A percentile compares a stretch with the other conserved stretches of the same genome.
Conservation (phyloP, 805 yeast species). For the Metschnikowia koreensis region DNA sequence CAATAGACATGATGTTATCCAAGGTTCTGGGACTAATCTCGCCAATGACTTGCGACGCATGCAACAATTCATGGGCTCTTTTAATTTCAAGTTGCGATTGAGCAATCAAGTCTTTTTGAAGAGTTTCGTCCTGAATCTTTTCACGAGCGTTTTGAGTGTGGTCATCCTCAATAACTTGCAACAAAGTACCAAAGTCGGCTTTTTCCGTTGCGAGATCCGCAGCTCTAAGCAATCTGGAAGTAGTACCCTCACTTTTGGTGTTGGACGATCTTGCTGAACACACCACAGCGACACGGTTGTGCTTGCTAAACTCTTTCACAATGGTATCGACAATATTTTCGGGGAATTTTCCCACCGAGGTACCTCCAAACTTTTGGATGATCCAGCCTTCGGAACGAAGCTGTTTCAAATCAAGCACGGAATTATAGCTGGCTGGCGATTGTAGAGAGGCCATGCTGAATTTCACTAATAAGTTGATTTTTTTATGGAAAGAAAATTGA, state of each 20-base stretch:
- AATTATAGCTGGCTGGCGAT: constrained; percentile 32
- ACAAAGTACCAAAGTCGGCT: constrained; percentile 54
- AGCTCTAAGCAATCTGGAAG: constrained; percentile 79
- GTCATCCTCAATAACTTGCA: constrained; percentile 71
- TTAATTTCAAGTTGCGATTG: constrained; percentile 67
- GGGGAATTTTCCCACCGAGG: constrained; percentile 94
- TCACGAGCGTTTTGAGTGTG: constrained; percentile 71
- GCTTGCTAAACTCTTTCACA: constrained; percentile 60
- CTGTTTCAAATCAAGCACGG: constrained; percentile 38
- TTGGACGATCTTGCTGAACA: constrained; percentile 93
- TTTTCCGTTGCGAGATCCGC: constrained; percentile 73
- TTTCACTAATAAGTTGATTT: background rate
- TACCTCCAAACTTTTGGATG: constrained; percentile 94
- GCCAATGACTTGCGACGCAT: constrained; percentile 88
- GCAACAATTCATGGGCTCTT: constrained; percentile 64
- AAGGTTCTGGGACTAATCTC: constrained; percentile 86
- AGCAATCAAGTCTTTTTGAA: constrained; percentile 53
- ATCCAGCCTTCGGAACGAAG: constrained; percentile 35
- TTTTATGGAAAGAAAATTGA: background rate
- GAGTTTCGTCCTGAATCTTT: constrained; percentile 43
- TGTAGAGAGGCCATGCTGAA: constrained; percentile 13
- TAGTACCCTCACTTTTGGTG: constrained; percentile 93
- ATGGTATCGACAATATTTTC: constrained; percentile 81
- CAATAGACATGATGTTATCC: constrained; percentile 88
- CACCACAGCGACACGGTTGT: constrained; percentile 81